Base-by-base conservation (phyloP, 1,284 basidiomycete genomes). In the Erythrobasidium hasegawianum region DNA sequence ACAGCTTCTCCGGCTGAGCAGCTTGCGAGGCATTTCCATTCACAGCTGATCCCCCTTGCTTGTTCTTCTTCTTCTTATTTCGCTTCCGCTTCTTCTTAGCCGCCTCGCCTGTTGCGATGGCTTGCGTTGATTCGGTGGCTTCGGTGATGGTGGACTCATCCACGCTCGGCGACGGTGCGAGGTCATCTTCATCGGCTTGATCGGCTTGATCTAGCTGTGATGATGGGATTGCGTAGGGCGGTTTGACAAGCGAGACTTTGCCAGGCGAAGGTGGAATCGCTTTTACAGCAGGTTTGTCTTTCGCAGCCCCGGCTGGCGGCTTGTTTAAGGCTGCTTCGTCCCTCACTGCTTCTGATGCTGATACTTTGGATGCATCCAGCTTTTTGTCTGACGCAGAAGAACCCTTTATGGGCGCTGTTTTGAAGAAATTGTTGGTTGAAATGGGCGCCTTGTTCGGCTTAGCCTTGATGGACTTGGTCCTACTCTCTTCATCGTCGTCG, bases 51-150 rank as follows among this genome's bases (percentile, higher is more conserved):
- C 20, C 7, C 9, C 26, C 20, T 20, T 53, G 20, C n/a, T 33
- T 27, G 14, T 41, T 57, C 62, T 58, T 65, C 38, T 65, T 65
- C 55, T 58, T 57, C 41, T 65, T 65, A 14, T 57, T 58, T 26
- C 54, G 57, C 16, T 55, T 56, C 40, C 56, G 41, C 49, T 43
- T 49, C 56, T 58, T 57, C 56, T 62, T 62, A 10, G 26, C 45
- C 24, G 55, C 27, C 38, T 65, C 45, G 41, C 41, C 38, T 13
- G 49, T 56, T 14, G 27, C 27, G 3, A 22, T 29, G 13, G 4
- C 26, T 33, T 43, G 55, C 20, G 62, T 29, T 16, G 55, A 40
- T n/a, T 55, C 20, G 22, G 61, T 64, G 4, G 55, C 24, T 20
- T 57, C 61, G 1, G 61, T 64, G 40, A 57, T 20, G 5, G 41